Conservation (phyloP, 2,329 filamentous ascomycete genomes). For the Diaporthe sp. region DNA sequence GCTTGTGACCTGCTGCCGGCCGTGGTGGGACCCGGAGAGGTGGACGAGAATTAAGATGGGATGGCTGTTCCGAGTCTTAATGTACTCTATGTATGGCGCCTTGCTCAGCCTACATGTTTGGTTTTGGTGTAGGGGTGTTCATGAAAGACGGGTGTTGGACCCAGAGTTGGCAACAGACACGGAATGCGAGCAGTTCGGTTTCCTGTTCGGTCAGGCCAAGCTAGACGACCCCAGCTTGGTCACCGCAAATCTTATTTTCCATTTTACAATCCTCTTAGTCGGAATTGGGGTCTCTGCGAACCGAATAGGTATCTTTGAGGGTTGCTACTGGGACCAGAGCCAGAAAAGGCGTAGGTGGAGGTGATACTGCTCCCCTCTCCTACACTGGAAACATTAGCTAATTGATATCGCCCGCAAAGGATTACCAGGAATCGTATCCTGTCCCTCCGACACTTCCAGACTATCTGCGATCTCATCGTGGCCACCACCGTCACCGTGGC, state of each 20-base stretch:
- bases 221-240: slow-evolving; percentile 38
- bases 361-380: neutral
- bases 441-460: slow-evolving; percentile 41
- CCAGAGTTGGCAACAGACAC: neutral
- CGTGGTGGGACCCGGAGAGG: slow-evolving; percentile 41
- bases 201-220: slow-evolving; percentile 40
- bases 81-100: slow-evolving; percentile 32
- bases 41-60: slow-evolving; percentile 36
- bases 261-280: slow-evolving; percentile 39
- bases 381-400: neutral
- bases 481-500: slow-evolving; percentile 40
- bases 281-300: slow-evolving; percentile 25
- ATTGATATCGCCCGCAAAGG: neutral
- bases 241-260: slow-evolving; percentile 38
- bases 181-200: slow-evolving; percentile 38
- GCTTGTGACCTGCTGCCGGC: slow-evolving; percentile 41
- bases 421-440: slow-evolving; percentile 36
- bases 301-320: slow-evolving; percentile 29
- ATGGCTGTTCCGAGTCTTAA: slow-evolving; percentile 32
- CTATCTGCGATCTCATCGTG: slow-evolving; percentile 40
- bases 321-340: slow-evolving; percentile 27
- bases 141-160: neutral
- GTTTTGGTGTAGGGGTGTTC: slow-evolving; percentile 44
- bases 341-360: slow-evolving; percentile 32
- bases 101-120: slow-evolving; percentile 41